Evolutionary conservation across 2,329 filamentous ascomycete genomes (phyloP).

Genomic region (Verticillium tricorpus): DNA sequence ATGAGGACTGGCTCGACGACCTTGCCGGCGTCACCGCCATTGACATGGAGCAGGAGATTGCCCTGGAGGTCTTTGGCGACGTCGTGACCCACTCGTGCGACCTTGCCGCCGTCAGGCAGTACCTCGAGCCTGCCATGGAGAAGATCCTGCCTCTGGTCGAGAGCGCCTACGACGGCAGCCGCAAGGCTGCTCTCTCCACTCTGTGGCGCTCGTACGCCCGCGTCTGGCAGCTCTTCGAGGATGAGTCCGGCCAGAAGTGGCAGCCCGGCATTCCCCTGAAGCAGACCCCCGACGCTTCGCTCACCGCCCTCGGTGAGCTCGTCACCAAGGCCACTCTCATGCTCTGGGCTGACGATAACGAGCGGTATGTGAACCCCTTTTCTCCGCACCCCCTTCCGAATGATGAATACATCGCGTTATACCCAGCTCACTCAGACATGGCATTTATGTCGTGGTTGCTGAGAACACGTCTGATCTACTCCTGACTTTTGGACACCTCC

Average conservation of each 20-base stretch:
- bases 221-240: slow-evolving; percentile 83
- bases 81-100: slow-evolving; percentile 82
- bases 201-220: slow-evolving; percentile 92
- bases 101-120: slow-evolving; percentile 67
- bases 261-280: slow-evolving; percentile 80
- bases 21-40: slow-evolving; percentile 81
- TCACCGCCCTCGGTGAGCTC: slow-evolving; percentile 81
- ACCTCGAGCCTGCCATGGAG: slow-evolving; percentile 84
- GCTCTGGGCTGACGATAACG: slow-evolving; percentile 84
- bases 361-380: slow-evolving; percentile 67
- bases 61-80: slow-evolving; percentile 90
- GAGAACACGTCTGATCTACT: slow-evolving; percentile 63
- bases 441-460: slow-evolving; percentile 67
- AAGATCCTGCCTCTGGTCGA: slow-evolving; percentile 76
- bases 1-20: slow-evolving; percentile 81
- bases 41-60: slow-evolving; percentile 95
- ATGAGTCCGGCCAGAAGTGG: slow-evolving; percentile 77
- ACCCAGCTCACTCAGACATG: slow-evolving; percentile 99
- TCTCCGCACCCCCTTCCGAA: slow-evolving; percentile 28
- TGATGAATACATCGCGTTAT: slow-evolving; percentile 92
- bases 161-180: slow-evolving; percentile 88
- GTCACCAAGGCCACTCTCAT: slow-evolving; percentile 79
- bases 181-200: slow-evolving; percentile 86
- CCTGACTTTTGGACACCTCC: slow-evolving; percentile 24
- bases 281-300: slow-evolving; percentile 70